Percentiles rank a stretch among this genome's conserved stretches.
Conservation (phyloP, 2,329 filamentous ascomycete species). For the Sporothrix humicola region DNA sequence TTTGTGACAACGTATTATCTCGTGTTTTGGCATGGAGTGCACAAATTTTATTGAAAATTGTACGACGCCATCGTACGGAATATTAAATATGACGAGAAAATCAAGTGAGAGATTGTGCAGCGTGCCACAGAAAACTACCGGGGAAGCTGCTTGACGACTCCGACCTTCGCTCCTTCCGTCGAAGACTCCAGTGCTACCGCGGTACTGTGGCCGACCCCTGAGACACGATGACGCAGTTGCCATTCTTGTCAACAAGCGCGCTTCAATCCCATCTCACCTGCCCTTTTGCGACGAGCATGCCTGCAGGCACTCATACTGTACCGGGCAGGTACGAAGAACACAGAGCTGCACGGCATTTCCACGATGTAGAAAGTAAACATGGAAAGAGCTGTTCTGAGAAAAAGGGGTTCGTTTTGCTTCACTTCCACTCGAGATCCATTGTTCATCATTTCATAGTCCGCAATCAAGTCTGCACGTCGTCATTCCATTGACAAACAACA, state of each 20-base stretch:
- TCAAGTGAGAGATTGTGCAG: too few relatives aligned
- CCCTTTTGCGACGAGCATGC: constrained; percentile 15
- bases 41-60: too few relatives aligned
- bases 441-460: neutral
- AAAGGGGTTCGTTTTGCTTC: neutral
- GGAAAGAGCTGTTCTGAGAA: constrained; percentile 7
- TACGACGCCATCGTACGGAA: too few relatives aligned
- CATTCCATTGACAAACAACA: constrained; percentile 23
- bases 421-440: neutral
- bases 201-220: neutral
- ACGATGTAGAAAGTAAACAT: neutral
- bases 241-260: constrained; percentile 25
- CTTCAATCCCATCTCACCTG: constrained; percentile 12
- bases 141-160: neutral
- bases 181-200: neutral
- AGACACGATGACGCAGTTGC: constrained; percentile 30
- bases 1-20: neutral
- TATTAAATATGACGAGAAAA: neutral
- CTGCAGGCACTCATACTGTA: neutral
- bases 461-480: neutral
- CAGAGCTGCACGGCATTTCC: neutral
- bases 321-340: constrained; percentile 6
- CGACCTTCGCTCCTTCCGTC: constrained; percentile 12
- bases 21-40: neutral
- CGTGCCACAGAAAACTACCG: neutral